Conservation (phyloP, 2,329 filamentous ascomycete species). For the Achaetomium macrosporum region DNA sequence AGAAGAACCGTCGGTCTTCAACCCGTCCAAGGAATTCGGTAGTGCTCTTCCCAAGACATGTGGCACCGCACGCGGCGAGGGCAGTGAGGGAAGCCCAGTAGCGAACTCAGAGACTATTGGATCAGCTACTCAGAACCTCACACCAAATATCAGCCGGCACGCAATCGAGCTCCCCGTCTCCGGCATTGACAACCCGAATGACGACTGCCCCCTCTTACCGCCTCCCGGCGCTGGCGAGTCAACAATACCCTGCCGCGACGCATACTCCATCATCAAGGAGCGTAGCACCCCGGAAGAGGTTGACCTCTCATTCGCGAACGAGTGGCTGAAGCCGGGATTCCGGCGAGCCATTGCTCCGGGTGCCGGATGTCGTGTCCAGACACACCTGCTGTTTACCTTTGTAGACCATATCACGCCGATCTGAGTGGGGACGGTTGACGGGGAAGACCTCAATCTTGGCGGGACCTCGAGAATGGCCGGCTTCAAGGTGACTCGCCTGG, state of each 20-base stretch:
- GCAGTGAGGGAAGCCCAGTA: too few relatives aligned
- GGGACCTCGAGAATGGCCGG: too few relatives aligned
- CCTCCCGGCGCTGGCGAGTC: slow-evolving; percentile 22
- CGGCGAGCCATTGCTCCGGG: slow-evolving; percentile 18
- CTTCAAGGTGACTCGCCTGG: too few relatives aligned
- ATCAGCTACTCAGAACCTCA: background rate
- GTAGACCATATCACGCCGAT: slow-evolving; percentile 19
- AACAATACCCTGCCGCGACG: slow-evolving; percentile 27
- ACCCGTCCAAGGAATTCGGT: too few relatives aligned
- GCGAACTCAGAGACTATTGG: background rate
- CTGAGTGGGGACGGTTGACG: too few relatives aligned
- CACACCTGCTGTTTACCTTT: slow-evolving; percentile 22
- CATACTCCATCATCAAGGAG: slow-evolving; percentile 25
- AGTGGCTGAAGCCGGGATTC: slow-evolving; percentile 21
- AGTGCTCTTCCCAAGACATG: too few relatives aligned
- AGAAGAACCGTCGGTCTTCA: too few relatives aligned
- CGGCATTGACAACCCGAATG: background rate
- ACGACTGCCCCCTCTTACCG: slow-evolving; percentile 17
- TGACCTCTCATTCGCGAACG: slow-evolving; percentile 11
- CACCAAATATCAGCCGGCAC: too few relatives aligned
- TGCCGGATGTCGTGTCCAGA: slow-evolving; percentile 21
- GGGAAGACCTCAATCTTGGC: too few relatives aligned
- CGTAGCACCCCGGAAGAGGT: slow-evolving; percentile 18
- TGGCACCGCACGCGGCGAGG: too few relatives aligned
- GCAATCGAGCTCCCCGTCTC: background rate